Conservation (phyloP, 495 filamentous ascomycete genomes). For the Xeromyces bisporus region DNA sequence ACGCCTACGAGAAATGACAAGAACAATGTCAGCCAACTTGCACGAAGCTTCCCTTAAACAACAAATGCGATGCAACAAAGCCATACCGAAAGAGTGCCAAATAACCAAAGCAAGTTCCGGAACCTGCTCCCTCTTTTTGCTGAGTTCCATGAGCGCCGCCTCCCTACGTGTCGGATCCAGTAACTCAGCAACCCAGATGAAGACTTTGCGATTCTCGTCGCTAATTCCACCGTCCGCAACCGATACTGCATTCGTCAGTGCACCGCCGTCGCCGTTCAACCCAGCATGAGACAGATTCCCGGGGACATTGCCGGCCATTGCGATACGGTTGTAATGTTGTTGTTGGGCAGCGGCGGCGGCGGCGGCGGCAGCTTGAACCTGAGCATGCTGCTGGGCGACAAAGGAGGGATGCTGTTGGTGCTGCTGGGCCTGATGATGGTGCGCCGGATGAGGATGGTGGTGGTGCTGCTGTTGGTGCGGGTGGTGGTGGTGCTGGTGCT, state of each 20-base stretch:
- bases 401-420: slow-evolving; percentile 27
- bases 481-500: slow-evolving; percentile 43
- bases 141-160: slow-evolving; percentile 82
- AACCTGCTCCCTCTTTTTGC: slow-evolving; percentile 97
- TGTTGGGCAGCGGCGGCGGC: slow-evolving; percentile 52
- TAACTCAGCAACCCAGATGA: slow-evolving; percentile 85
- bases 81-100: slow-evolving; percentile 95
- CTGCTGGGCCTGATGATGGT: slow-evolving; percentile 27
- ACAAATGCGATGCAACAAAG: slow-evolving; percentile 1
- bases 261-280: slow-evolving; percentile 36
- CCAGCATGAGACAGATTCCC: slow-evolving; percentile 22
- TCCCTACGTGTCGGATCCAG: slow-evolving; percentile 77
- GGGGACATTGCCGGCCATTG: slow-evolving; percentile 38
- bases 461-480: slow-evolving; percentile 34
- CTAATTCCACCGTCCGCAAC: slow-evolving; percentile 44
- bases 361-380: slow-evolving; percentile 44
- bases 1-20: slow-evolving; percentile 47
- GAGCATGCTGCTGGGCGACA: slow-evolving; percentile 38
- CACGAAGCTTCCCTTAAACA: too few species aligned
- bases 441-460: slow-evolving; percentile 53
- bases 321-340: slow-evolving; percentile 66
- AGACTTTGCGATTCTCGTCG: slow-evolving; percentile 82
- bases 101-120: slow-evolving; percentile 91
- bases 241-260: slow-evolving; percentile 26
- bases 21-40: too few species aligned